phyloP scores from a whole-genome alignment of 2,329 filamentous ascomycete species.

The Colletotrichum sp. region DNA sequence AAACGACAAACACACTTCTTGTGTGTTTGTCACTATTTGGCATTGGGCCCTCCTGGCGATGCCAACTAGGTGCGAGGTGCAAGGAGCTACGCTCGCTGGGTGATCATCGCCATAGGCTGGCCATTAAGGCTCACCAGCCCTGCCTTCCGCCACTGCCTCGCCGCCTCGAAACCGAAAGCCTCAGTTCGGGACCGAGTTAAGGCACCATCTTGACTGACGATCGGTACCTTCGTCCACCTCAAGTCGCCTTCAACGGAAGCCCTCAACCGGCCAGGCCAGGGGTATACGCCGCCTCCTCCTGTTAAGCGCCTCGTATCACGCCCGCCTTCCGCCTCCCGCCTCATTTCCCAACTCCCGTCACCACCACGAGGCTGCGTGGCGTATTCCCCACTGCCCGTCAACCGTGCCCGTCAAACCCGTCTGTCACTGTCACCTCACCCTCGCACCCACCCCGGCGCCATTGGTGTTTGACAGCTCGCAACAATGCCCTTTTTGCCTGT shows the following conservation, averaged over 20 bases:
- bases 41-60: not conserved
- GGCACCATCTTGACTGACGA: not conserved
- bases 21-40: not conserved
- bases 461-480: slow-evolving; percentile 7
- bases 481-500: slow-evolving; percentile 2
- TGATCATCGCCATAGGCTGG: slow-evolving; percentile 2
- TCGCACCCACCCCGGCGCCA: not conserved
- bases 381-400: not conserved
- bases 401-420: not conserved
- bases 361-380: slow-evolving; percentile 7
- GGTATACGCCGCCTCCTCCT: not conserved
- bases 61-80: not conserved
- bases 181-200: not conserved
- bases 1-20: not conserved
- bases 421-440: not conserved
- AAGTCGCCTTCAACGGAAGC: not conserved
- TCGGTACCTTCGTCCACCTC: not conserved
- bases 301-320: slow-evolving; percentile 14
- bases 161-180: not conserved
- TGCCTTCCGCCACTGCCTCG: not conserved
- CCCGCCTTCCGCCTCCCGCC: slow-evolving; percentile 1
- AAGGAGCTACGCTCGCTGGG: not conserved
- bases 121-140: not conserved
- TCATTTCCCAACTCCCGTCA: not conserved
- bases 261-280: not conserved